Evolutionary conservation across 345 rosid genomes (phyloP).

Genomic region (Eucalyptus polybractea): DNA sequence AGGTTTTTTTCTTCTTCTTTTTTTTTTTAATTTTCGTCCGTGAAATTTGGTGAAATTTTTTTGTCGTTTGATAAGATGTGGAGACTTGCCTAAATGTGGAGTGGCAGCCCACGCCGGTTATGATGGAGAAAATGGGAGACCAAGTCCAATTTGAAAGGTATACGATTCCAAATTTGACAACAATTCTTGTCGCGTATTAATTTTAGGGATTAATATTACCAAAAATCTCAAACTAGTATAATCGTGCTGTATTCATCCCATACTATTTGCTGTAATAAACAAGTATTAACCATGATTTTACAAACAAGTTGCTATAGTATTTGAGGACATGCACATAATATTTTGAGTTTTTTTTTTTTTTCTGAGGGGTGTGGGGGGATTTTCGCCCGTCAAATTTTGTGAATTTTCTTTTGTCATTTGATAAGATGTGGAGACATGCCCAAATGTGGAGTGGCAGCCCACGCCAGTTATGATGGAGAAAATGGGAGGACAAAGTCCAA

Average conservation of each 20-base stretch:
- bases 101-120: too few relatives aligned
- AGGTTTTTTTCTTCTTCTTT: not conserved
- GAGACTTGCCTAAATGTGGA: too few relatives aligned
- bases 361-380: not conserved
- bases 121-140: too few relatives aligned
- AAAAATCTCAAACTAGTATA: fast-evolving
- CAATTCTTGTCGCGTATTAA: too few relatives aligned
- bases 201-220: too few relatives aligned
- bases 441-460: not conserved
- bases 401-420: not conserved
- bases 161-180: too few relatives aligned
- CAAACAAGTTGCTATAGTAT: too few relatives aligned
- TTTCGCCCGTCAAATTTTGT: not conserved
- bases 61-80: not conserved
- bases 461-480: not conserved
- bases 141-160: too few relatives aligned
- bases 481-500: not conserved
- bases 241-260: too few relatives aligned
- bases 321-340: too few relatives aligned
- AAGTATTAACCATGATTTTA: too few relatives aligned
- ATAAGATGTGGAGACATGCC: not conserved
- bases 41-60: not conserved
- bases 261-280: too few relatives aligned
- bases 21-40: not conserved
- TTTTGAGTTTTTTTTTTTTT: not conserved